Evolutionary conservation across 2,329 filamentous ascomycete genomes (phyloP), one percentile per base, ranked within the genome.

Genomic region (Anisogramma anomala): DNA sequence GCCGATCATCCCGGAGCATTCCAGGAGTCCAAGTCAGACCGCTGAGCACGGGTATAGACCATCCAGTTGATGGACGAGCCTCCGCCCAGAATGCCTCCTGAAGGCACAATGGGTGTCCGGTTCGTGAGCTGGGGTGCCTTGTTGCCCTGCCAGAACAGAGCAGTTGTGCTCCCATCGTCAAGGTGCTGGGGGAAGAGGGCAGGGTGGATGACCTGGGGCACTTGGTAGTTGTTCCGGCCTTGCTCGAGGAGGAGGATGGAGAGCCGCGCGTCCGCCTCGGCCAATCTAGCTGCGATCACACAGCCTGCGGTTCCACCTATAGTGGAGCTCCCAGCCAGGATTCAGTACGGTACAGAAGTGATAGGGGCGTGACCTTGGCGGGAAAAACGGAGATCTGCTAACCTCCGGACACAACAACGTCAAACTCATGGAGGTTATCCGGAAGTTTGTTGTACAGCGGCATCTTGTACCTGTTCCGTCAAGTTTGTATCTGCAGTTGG

Each of bases 181-280:
- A 75, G 54, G 46, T 71, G 65, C 22, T 56, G 54, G 19, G 69
- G 54, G 45, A 63, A 75, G 6, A 71, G 55, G 0, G 63, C 70
- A 1, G 72, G 72, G 39, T 70, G 61, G 6, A 64, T 57, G 19
- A 76, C 58, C 9, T 60, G 62, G 0, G 67, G 66, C 36, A 66
- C 56, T 46, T 69, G 58, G 46, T 66, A 66, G 49, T 69, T 74
- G 53, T 74, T 69, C n/a, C 58, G 59, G 2, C 73, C 73, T 18
- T 63, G 58, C 50, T 77, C 73, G 28, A 76, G 64, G 10, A 77
- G 57, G 9, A 75, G 56, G 35, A 74, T 65, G 17, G 63, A 65
- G 2, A 73, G 55, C 22, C 58, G 55, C 7, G 66, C 67, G 42
- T 70, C 63, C 1, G 69, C 66, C 41, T 66, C 64, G 6, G 69